These are phyloP conservation scores for Aspergillus proliferans DNA, from an alignment of 2,329 filamentous ascomycete genomes.

Conservation along the genomic window DNA sequence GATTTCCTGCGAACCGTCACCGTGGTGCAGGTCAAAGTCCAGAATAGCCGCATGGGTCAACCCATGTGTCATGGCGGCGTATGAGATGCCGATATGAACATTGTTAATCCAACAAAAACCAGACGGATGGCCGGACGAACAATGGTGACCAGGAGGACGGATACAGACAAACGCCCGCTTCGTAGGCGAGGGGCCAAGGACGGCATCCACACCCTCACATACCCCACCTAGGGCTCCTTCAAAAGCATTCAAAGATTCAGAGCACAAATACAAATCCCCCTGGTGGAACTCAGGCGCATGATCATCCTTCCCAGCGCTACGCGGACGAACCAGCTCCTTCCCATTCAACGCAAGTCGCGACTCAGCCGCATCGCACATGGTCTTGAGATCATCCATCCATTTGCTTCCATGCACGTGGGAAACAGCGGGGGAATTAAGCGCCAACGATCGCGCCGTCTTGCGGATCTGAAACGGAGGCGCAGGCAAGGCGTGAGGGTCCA, in stretches of 20 bases:
- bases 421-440: conserved; percentile 68
- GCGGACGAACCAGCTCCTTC: conserved; percentile 68
- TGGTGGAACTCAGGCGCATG: conserved; percentile 61
- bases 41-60: conserved; percentile 91
- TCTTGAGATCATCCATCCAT: conserved; percentile 88
- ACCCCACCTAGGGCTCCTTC: conserved; percentile 89
- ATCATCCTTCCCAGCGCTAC: conserved; percentile 31
- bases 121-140: conserved; percentile 79
- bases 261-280: conserved; percentile 84
- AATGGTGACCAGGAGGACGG: conserved; percentile 91
- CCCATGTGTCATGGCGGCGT: conserved; percentile 75
- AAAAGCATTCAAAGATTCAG: conserved; percentile 78
- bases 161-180: conserved; percentile 85
- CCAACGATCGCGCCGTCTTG: conserved; percentile 66
- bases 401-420: conserved; percentile 84
- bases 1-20: conserved; percentile 92
- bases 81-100: conserved; percentile 91
- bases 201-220: conserved; percentile 82
- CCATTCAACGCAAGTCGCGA: conserved; percentile 68
- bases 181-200: conserved; percentile 62
- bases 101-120: conserved; percentile 99
- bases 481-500: conserved; percentile 50
- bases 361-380: conserved; percentile 77
- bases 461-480: conserved; percentile 74
- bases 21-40: conserved; percentile 87